Base-by-base conservation (phyloP, 2,329 filamentous ascomycete genomes). In the Trichoderma guizhouense region DNA sequence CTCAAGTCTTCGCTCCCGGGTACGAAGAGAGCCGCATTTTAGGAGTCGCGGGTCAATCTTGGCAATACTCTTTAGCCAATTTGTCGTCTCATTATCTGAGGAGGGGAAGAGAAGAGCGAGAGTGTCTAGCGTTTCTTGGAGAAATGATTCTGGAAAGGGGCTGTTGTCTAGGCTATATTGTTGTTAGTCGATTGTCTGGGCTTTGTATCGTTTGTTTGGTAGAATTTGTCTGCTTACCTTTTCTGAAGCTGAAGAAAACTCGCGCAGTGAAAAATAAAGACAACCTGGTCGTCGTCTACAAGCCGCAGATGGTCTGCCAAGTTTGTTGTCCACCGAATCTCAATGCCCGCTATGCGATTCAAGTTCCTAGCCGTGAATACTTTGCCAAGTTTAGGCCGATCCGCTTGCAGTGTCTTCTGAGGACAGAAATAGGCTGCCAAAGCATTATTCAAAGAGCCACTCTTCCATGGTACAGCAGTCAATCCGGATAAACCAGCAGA, bases 291-390 rank as follows among this genome's bases (percentile, higher is more conserved):
- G n/a, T 82, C 79, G 11, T 83, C 79, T 0, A 74, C 76, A 26
- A 85, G 60, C 2, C 78, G 78, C 2, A 85, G 76, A 72, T 85
- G 84, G 68, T 84, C 82, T 0, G 79, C 75, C 3, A 85, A 72
- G 57, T 85, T 84, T 26, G 78, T 75, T 0, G 83, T 85, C 76
- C 79, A 81, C 7, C 74, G 68, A 6, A 81, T 76, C 18, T 79
- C 32, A 14, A 85, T 76, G 0, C 82, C 83, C 0, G 78, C 82
- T 11, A 85, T 79, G 9, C 60, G 66, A n/a, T 18, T 62, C 32
- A 75, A 15, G 15, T 75, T 70, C 1, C 65, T 18, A 14, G 65
- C 73, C 1, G 69, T 74, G 1, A 68, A 69, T 3, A 67, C 51
- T 34, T 71, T 71, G 4, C 65, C 71, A 24, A 73, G 61, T 8